Percentiles rank a stretch among this genome's conserved stretches.
phyloP scores from a whole-genome alignment of 495 filamentous ascomycete species.

The Tuber calosporum region DNA sequence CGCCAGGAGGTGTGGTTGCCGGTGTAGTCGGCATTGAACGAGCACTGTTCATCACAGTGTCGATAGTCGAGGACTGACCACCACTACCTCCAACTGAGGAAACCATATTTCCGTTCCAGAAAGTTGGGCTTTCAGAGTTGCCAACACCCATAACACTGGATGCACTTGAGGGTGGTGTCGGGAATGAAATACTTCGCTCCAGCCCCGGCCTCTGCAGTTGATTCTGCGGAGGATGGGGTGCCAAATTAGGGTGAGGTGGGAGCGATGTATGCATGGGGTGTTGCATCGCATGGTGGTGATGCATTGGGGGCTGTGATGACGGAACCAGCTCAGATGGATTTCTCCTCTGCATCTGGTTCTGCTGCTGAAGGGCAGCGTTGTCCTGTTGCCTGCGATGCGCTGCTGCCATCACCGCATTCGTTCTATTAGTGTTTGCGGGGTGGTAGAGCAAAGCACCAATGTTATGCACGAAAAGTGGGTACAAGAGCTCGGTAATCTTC shows the following conservation, averaged over 20 bases:
- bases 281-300: conserved; percentile 76
- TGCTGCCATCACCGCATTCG: conserved; percentile 79
- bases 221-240: conserved; percentile 54
- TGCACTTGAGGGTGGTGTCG: conserved; percentile 86
- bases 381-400: conserved; percentile 67
- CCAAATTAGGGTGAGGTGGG: conserved; percentile 53
- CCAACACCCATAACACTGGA: conserved; percentile 70
- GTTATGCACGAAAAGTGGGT: conserved; percentile 96
- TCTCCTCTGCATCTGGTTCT: conserved; percentile 42
- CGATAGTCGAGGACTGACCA: conserved; percentile 72
- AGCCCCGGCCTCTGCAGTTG: conserved; percentile 31
- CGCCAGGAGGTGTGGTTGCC: conserved; percentile 84
- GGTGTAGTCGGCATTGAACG: conserved; percentile 92
- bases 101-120: conserved; percentile 34
- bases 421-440: conserved; percentile 75
- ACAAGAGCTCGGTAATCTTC: conserved; percentile 92
- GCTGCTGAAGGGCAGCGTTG: conserved; percentile 43
- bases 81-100: conserved; percentile 47
- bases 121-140: conserved; percentile 26
- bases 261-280: conserved; percentile 57
- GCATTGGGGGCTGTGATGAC: conserved; percentile 62
- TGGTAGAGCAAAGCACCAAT: conserved; percentile 92
- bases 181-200: conserved; percentile 54
- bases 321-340: conserved; percentile 44
- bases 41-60: conserved; percentile 69